phyloP scores from a whole-genome alignment of 176 grass and related monocot genomes.

The Pontederia crassipes region DNA sequence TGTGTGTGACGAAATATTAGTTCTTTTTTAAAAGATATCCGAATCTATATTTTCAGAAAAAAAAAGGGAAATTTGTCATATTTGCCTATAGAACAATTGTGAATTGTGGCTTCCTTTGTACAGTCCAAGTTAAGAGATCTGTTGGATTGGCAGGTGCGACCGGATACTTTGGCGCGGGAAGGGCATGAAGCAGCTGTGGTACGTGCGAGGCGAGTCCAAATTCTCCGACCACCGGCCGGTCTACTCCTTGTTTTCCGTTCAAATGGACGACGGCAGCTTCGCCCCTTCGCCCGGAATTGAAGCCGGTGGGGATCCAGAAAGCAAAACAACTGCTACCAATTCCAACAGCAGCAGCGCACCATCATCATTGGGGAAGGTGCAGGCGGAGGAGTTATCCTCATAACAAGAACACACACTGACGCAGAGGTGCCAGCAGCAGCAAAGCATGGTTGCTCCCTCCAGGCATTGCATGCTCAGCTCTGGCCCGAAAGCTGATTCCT shows the following conservation, averaged over 20 bases:
- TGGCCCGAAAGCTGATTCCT: too few relatives aligned
- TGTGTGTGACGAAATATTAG: too few relatives aligned
- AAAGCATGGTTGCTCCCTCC: too few relatives aligned
- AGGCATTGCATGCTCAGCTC: too few relatives aligned
- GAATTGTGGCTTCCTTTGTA: not conserved
- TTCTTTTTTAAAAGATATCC: too few relatives aligned
- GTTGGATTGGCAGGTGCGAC: constrained; percentile 50
- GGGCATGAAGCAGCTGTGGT: constrained; percentile 58
- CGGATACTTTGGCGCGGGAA: constrained; percentile 83
- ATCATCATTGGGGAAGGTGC: constrained; percentile 13
- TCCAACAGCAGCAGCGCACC: not conserved
- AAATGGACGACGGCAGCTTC: constrained; percentile 4
- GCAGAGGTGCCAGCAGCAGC: too few relatives aligned
- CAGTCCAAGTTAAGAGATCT: not conserved
- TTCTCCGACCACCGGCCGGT: constrained; percentile 96
- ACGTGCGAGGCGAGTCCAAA: constrained; percentile 59
- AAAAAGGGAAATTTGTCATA: too few relatives aligned
- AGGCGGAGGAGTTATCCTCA: constrained; percentile 42
- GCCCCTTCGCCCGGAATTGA: not conserved
- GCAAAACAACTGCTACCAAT: not conserved
- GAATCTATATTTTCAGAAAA: too few relatives aligned
- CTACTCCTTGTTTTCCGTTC: constrained; percentile 49
- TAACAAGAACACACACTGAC: constrained; percentile 24
- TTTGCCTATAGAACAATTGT: not conserved
- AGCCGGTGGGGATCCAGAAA: not conserved